Conservation (phyloP, 78 protist species). For the Dictyostelium citrinum region DNA sequence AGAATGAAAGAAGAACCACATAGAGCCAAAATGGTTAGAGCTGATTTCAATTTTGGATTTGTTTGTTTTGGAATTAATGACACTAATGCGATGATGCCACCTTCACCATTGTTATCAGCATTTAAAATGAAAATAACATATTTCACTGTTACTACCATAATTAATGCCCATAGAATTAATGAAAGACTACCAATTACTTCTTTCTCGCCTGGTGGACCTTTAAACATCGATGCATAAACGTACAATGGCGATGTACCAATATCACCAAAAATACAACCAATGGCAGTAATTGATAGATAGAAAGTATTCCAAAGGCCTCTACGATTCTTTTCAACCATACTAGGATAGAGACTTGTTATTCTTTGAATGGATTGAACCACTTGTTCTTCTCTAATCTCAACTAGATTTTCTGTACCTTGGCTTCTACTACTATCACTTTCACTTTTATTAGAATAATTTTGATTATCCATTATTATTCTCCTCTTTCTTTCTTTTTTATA, state of each 20-base stretch:
- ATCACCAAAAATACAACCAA: slow-evolving; percentile 21
- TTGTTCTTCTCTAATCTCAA: neutral
- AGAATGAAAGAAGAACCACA: slow-evolving; percentile 26
- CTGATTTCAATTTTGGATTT: neutral
- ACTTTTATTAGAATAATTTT: neutral
- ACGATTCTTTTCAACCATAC: neutral
- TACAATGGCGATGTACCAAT: slow-evolving; percentile 27
- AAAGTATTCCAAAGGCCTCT: neutral
- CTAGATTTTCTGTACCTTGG: neutral
- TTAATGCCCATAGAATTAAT: slow-evolving; percentile 18
- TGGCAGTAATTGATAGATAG: neutral
- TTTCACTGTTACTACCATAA: slow-evolving; percentile 2
- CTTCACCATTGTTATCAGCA: slow-evolving; percentile 48
- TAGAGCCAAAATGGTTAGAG: neutral
- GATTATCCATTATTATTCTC: neutral
- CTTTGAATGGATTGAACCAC: neutral
- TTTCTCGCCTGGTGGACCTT: neutral
- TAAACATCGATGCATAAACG: neutral
- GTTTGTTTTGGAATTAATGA: neutral
- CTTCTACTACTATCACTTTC: neutral
- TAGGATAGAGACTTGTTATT: neutral
- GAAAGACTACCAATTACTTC: slow-evolving; percentile 7
- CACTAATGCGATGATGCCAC: slow-evolving; percentile 14
- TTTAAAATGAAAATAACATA: slow-evolving; percentile 10
- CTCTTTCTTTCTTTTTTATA: neutral